Conservation (phyloP, 2,329 filamentous ascomycete genomes). For the Fusarium caatingaense region DNA sequence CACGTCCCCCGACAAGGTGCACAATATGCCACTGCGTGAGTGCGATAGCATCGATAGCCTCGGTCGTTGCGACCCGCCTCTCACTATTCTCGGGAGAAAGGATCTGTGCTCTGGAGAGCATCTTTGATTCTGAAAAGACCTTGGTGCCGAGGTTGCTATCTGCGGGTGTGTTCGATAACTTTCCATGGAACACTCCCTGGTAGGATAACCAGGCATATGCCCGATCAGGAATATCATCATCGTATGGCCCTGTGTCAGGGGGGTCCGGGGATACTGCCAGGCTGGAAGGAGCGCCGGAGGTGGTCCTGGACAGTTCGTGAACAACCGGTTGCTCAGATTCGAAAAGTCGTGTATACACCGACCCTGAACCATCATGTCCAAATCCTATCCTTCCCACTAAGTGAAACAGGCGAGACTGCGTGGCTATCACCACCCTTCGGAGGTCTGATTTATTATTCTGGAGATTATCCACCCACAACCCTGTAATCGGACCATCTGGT, state of each 20-base stretch:
- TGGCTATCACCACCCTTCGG: slow-evolving; percentile 82
- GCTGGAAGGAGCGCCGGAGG: slow-evolving; percentile 69
- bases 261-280: slow-evolving; percentile 82
- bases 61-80: slow-evolving; percentile 73
- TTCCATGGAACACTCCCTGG: slow-evolving; percentile 90
- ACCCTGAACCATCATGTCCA: slow-evolving; percentile 81
- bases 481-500: slow-evolving; percentile 84
- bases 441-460: slow-evolving; percentile 75
- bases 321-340: slow-evolving; percentile 84
- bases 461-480: slow-evolving; percentile 84
- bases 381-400: slow-evolving; percentile 81
- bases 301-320: slow-evolving; percentile 73
- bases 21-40: slow-evolving; percentile 96
- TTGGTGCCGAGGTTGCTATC: slow-evolving; percentile 74
- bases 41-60: slow-evolving; percentile 81
- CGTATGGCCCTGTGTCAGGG: slow-evolving; percentile 64
- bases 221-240: slow-evolving; percentile 73
- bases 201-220: slow-evolving; percentile 91
- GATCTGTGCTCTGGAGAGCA: slow-evolving; percentile 80
- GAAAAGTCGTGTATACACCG: slow-evolving; percentile 88
- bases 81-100: slow-evolving; percentile 73
- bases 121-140: slow-evolving; percentile 82
- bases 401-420: slow-evolving; percentile 81
- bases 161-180: slow-evolving; percentile 71
- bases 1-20: slow-evolving; percentile 80